A percentile compares a stretch with the other conserved stretches of the same genome.
Evolutionary conservation across 2,329 filamentous ascomycete species (phyloP).

Genomic region (Aspergillus sp.): DNA sequence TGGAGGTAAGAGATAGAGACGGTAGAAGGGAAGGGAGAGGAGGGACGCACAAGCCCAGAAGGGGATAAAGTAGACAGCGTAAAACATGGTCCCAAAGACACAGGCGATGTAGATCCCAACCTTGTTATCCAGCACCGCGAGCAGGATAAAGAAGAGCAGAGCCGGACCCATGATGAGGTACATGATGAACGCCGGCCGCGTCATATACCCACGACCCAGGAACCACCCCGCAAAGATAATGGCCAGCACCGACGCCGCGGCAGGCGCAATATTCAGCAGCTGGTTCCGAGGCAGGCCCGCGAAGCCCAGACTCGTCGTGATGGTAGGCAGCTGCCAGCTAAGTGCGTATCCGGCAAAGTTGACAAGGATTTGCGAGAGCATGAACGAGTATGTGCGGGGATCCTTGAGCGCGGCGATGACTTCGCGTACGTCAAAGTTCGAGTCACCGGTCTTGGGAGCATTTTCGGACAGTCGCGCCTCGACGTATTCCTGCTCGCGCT

Average conservation of each 20-base stretch:
- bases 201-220: constrained; percentile 17
- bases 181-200: constrained; percentile 20
- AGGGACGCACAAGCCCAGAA: constrained; percentile 22
- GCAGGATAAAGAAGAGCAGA: constrained; percentile 19
- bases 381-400: constrained; percentile 19
- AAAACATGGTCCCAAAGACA: constrained; percentile 22
- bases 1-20: too few species aligned
- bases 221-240: constrained; percentile 22
- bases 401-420: constrained; percentile 18
- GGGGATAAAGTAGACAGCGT: constrained; percentile 21
- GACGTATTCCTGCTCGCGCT: constrained; percentile 21
- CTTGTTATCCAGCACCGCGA: constrained; percentile 5
- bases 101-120: constrained; percentile 21
- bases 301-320: constrained; percentile 23
- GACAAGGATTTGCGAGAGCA: constrained; percentile 21
- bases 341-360: constrained; percentile 22
- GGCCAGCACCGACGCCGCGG: constrained; percentile 13
- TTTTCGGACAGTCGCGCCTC: constrained; percentile 20
- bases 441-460: constrained; percentile 14
- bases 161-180: constrained; percentile 17
- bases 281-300: constrained; percentile 21
- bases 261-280: constrained; percentile 19
- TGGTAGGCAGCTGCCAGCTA: constrained; percentile 20
- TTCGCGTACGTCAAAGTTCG: constrained; percentile 16
- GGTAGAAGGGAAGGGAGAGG: neutral